phyloP scores from a whole-genome alignment of 108 stramenopile species.

The Cyclotella choctawhatcheeana region DNA sequence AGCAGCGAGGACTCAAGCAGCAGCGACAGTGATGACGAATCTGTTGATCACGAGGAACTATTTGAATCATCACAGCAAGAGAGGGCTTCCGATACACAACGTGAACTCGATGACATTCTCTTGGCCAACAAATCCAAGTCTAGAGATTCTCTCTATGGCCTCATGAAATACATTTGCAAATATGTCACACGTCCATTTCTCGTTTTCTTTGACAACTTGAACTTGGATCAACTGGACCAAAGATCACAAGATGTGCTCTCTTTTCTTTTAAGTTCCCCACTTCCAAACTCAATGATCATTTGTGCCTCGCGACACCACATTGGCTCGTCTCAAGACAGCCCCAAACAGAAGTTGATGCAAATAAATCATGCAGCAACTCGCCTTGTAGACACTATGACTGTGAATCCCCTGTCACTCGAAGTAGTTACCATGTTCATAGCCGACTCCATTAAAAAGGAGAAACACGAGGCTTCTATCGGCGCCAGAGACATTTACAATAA shows the following conservation, averaged over 20 bases:
- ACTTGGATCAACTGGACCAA: not conserved
- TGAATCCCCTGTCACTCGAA: slow-evolving; percentile 1
- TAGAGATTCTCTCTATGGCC: not conserved
- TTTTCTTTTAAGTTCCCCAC: not conserved
- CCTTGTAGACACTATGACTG: not conserved
- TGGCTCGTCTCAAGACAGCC: not conserved
- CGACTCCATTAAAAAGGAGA: slow-evolving; percentile 4
- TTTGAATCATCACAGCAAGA: slow-evolving; percentile 3
- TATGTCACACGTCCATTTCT: slow-evolving; percentile 14
- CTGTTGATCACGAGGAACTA: not conserved
- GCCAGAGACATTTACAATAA: not conserved
- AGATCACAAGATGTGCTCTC: slow-evolving; percentile 9
- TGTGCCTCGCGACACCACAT: not conserved
- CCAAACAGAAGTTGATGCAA: not conserved
- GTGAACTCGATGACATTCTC: slow-evolving; percentile 3
- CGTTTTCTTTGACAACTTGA: slow-evolving; percentile 1
- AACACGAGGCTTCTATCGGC: not conserved
- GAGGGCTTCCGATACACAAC: not conserved
- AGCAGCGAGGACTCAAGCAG: slow-evolving; percentile 9
- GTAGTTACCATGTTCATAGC: slow-evolving; percentile 6
- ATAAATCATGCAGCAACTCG: not conserved
- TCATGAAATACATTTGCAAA: slow-evolving; percentile 6
- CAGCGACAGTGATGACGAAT: slow-evolving; percentile 9
- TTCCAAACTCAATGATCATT: slow-evolving; percentile 3
- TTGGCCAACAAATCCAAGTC: not conserved